A percentile compares a stretch with the other conserved stretches of the same genome.
These are phyloP conservation scores for Eucalyptus cloeziana DNA, from an alignment of 345 rosid genomes.

Conservation along the genomic window DNA sequence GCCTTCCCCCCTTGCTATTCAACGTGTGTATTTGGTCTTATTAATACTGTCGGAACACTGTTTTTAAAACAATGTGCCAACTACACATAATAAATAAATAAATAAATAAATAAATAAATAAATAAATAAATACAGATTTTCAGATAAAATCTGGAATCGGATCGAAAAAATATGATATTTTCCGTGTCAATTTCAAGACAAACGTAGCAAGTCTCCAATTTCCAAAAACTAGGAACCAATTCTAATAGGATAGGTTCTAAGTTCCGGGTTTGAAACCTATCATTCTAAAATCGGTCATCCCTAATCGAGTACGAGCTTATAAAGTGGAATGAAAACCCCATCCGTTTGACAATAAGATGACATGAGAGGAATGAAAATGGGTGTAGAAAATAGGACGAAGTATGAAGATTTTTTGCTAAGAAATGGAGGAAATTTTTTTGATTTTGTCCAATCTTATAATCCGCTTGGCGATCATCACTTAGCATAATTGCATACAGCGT, in stretches of 20 bases:
- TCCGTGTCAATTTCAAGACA: fast-evolving
- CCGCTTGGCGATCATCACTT: background rate
- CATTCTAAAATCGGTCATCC: background rate
- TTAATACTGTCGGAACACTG: background rate
- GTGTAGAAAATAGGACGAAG: background rate
- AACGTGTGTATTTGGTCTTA: background rate
- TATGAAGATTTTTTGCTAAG: background rate
- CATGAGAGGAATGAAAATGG: background rate
- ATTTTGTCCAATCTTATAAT: background rate
- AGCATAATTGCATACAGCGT: background rate
- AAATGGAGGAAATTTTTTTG: background rate
- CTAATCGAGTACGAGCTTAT: background rate
- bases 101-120: background rate
- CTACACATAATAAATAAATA: background rate
- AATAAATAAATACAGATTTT: background rate
- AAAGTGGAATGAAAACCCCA: background rate
- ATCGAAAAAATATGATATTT: background rate
- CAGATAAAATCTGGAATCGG: background rate
- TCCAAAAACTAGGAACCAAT: background rate
- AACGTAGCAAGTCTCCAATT: background rate
- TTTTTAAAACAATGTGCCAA: background rate
- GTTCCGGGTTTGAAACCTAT: background rate
- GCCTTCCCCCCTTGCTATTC: background rate
- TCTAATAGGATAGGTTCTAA: background rate
- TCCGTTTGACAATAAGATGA: background rate